These are phyloP conservation scores for Bertia moriformis DNA, from an alignment of 2,329 filamentous ascomycete species.

Conservation along the genomic window DNA sequence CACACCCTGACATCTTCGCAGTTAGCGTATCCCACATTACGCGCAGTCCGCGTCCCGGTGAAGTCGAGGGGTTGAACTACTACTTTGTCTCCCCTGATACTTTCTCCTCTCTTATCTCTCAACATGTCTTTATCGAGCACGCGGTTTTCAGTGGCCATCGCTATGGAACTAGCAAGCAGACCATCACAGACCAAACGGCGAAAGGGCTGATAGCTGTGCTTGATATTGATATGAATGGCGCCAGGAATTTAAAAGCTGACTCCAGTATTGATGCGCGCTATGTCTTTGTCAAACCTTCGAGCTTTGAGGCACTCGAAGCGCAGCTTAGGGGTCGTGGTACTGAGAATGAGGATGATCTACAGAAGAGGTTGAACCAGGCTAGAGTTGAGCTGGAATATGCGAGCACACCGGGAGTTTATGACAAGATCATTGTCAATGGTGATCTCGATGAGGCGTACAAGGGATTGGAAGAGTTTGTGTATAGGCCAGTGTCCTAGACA, in stretches of 20 bases:
- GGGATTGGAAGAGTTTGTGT: slow-evolving; percentile 23
- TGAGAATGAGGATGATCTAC: slow-evolving; percentile 22
- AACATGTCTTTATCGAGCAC: slow-evolving; percentile 12
- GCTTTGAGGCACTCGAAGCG: slow-evolving; percentile 6
- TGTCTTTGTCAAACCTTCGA: slow-evolving; percentile 9
- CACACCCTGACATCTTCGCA: slow-evolving; percentile 34
- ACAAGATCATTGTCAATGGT: slow-evolving; percentile 27
- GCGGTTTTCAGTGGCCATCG: slow-evolving; percentile 7
- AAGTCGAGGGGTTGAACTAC: slow-evolving; percentile 7
- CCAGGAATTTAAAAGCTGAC: slow-evolving; percentile 10
- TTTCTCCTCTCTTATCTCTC: slow-evolving; percentile 7
- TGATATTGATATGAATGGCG: slow-evolving; percentile 54
- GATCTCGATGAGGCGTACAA: slow-evolving; percentile 25
- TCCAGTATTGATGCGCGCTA: slow-evolving; percentile 8
- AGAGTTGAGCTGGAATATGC: slow-evolving; percentile 16
- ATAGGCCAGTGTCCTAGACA: too few species aligned
- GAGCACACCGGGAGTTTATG: slow-evolving; percentile 21
- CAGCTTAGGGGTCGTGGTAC: slow-evolving; percentile 22
- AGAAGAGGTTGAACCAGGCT: slow-evolving; percentile 16
- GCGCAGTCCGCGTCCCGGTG: slow-evolving; percentile 7
- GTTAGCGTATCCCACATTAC: slow-evolving; percentile 29
- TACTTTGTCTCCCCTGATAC: slow-evolving; percentile 11
- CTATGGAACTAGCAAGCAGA: slow-evolving; percentile 9
- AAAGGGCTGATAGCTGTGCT: slow-evolving; percentile 37
- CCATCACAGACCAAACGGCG: slow-evolving; percentile 7